Evolutionary conservation across 768 basidiomycete genomes (phyloP), one percentile per base, ranked within the genome.

Genomic region (Suillus alpinus): DNA sequence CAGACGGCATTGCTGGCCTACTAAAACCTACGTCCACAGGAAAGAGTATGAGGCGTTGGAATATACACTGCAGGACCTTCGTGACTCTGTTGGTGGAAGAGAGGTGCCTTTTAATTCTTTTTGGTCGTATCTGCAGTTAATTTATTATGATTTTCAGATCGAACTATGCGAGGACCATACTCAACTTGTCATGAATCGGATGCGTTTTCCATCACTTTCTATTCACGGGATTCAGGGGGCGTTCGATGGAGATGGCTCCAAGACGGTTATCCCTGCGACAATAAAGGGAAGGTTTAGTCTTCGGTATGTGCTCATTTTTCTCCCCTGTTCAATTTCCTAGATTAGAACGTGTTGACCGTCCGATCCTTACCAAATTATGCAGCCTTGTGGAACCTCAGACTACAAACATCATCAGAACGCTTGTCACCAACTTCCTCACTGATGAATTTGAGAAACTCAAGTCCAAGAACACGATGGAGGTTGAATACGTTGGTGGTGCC

Each of bases 341-440:
- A 34, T 6, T 6, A 34, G 2, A 34, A 34, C 34, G 6, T 34
- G 6, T 3, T 26, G 26, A 26, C 26, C 26, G 26, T 12, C 10
- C 10, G 31, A 52, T 52, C 31, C 51, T 46, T 7, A 16, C 14
- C 5, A 13, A 20, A 26, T 10, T 14, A 29, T 29, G 10, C 59
- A 87, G 85, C 8, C 79, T 89, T 39, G 94, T 95, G 0, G 89
- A 92, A 7, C 86, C 91, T 51, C 89, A 94, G 71, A 87, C 86
- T 0, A 89, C 92, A 6, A 88, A 86, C 4, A 73, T 73, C 12
- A 81, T 94, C 63, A 80, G 85, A 59, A 79, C 82, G 3, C 77
- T 92, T 49, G 93, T 95, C 34, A 67, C 78, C 34, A 73, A 79
- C 18, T 92, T 89, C 75, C 71, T 98, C 59, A 60, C 87, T 60